These are phyloP conservation scores for Hypocrella siamensis DNA, from an alignment of 2,329 filamentous ascomycete species.

Conservation along the genomic window DNA sequence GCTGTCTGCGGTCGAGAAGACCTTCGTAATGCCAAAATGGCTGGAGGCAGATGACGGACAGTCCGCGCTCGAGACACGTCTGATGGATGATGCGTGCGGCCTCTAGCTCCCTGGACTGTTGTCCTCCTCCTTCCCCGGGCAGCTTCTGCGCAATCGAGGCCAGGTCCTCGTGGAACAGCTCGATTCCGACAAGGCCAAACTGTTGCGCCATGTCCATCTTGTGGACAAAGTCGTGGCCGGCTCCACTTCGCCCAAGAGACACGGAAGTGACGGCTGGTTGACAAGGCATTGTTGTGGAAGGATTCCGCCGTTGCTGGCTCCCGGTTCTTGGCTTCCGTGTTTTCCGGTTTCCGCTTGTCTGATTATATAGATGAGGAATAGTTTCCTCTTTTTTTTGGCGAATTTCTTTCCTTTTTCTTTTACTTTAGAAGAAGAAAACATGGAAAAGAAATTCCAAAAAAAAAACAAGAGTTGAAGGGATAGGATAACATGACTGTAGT, in stretches of 20 bases:
- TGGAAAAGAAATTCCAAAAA: too few species aligned
- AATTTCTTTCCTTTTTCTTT: too few species aligned
- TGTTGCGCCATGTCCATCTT: conserved; percentile 42
- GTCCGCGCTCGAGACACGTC: conserved; percentile 35
- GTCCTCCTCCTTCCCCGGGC: neutral
- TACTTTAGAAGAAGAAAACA: too few species aligned
- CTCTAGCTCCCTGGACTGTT: conserved; percentile 22
- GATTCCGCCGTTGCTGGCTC: too few species aligned
- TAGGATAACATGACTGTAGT: too few species aligned
- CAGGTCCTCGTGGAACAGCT: conserved; percentile 62
- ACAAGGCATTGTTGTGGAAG: neutral
- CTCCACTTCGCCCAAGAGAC: neutral
- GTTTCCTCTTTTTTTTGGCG: too few species aligned
- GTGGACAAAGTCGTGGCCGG: conserved; percentile 43
- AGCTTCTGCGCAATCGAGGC: conserved; percentile 5
- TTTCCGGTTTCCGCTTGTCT: too few species aligned
- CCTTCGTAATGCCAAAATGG: conserved; percentile 66
- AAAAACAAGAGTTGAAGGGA: too few species aligned
- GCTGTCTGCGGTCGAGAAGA: conserved; percentile 42
- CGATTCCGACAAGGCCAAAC: conserved; percentile 48
- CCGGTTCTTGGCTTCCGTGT: conserved; percentile 16
- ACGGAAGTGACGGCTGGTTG: neutral
- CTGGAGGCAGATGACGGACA: conserved; percentile 50
- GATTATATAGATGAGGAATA: too few species aligned
- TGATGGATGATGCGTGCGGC: conserved; percentile 38